These are phyloP conservation scores for Schoenoplectus triqueter DNA, from an alignment of 202 grass and related monocot species.

Conservation along the genomic window DNA sequence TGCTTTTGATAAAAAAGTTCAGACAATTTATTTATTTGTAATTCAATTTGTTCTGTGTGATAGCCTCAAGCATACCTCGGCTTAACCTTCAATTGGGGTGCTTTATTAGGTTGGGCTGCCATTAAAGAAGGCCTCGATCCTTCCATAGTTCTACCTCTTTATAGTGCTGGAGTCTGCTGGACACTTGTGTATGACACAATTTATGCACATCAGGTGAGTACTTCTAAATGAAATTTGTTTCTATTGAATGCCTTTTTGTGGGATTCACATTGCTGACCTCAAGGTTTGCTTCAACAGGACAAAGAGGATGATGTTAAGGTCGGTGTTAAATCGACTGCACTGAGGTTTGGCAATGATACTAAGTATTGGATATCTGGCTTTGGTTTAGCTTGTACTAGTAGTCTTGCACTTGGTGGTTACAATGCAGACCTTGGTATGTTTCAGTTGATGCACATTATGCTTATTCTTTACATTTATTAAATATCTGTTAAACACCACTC, in stretches of 20 bases:
- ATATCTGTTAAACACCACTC: not conserved
- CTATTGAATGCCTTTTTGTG: constrained; percentile 15
- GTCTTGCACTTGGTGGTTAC: constrained; percentile 63
- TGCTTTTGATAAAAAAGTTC: not conserved
- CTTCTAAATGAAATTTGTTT: not conserved
- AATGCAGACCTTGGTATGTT: constrained; percentile 85
- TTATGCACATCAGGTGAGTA: constrained; percentile 90
- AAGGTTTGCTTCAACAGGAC: constrained; percentile 50
- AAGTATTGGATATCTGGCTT: constrained; percentile 79
- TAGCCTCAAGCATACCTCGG: constrained; percentile 92
- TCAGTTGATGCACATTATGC: not conserved
- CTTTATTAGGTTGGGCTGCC: constrained; percentile 86
- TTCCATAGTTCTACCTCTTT: constrained; percentile 68
- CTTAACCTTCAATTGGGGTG: constrained; percentile 92
- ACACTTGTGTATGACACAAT: constrained; percentile 89
- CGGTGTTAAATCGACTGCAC: constrained; percentile 81
- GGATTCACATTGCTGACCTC: constrained; percentile 25
- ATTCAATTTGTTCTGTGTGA: constrained; percentile 29
- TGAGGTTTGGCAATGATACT: constrained; percentile 76
- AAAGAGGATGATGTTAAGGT: constrained; percentile 90
- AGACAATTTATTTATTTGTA: not conserved
- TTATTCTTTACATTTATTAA: not conserved
- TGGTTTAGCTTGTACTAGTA: constrained; percentile 60
- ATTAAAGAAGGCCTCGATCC: constrained; percentile 75
- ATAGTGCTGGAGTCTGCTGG: constrained; percentile 78